These are phyloP conservation scores for Fragaria iinumae DNA, from an alignment of 306 rosid genomes.

Conservation along the genomic window DNA sequence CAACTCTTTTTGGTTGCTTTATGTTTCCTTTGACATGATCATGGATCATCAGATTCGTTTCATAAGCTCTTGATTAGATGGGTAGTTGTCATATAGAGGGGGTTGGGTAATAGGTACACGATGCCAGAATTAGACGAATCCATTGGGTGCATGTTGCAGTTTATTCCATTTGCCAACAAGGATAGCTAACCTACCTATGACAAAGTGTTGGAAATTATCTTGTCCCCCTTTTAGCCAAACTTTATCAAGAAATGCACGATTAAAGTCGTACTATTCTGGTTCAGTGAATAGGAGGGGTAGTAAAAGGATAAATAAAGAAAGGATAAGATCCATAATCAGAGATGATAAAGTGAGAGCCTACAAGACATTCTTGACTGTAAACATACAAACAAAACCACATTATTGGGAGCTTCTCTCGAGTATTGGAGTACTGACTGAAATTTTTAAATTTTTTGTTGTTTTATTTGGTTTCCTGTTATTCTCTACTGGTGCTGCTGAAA, in stretches of 20 bases:
- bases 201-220: neutral
- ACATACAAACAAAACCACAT: neutral
- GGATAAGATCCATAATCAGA: neutral
- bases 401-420: neutral
- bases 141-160: neutral
- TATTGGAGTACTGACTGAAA: neutral
- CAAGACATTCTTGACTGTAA: neutral
- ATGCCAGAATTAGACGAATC: neutral
- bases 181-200: slow-evolving; percentile 10
- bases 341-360: neutral
- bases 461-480: neutral
- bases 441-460: no score
- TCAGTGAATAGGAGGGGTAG: neutral
- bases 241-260: neutral
- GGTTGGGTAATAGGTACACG: neutral
- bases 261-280: neutral
- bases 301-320: neutral
- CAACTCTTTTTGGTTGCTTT: neutral
- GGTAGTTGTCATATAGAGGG: neutral
- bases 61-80: neutral
- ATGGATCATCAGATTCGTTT: neutral
- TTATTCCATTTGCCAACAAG: neutral
- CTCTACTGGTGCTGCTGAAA: neutral
- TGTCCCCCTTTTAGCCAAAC: neutral
- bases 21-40: slow-evolving; percentile 2